Conservation (phyloP, 176 grass and related monocot species). For the Lolium rigidum region DNA sequence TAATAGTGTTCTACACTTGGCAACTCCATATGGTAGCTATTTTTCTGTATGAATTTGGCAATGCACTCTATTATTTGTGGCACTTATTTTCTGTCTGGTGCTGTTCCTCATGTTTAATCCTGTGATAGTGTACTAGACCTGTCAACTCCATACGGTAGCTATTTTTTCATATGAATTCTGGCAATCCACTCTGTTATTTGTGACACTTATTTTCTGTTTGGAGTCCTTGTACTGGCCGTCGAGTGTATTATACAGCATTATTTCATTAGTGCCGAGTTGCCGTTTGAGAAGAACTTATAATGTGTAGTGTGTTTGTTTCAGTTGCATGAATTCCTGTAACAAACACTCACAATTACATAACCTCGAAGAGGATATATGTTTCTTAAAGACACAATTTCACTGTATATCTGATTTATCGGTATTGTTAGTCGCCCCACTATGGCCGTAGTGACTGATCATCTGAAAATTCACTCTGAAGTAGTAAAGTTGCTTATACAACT, state of each 20-base stretch:
- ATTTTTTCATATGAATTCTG: slow-evolving; percentile 11
- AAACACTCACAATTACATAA: neutral
- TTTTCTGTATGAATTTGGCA: slow-evolving; percentile 16
- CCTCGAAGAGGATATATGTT: neutral
- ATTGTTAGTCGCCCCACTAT: neutral
- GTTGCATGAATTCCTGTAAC: neutral
- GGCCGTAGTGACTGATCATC: neutral
- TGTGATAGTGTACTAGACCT: neutral
- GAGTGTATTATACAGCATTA: neutral
- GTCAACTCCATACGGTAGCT: neutral
- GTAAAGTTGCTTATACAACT: neutral
- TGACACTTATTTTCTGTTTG: neutral
- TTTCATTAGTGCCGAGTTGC: neutral
- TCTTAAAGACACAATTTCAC: neutral
- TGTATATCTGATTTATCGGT: neutral
- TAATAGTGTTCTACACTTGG: neutral
- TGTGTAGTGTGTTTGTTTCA: slow-evolving; percentile 6
- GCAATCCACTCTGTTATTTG: neutral
- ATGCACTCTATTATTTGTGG: neutral
- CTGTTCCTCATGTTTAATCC: neutral
- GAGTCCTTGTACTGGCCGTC: neutral
- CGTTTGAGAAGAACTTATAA: neutral
- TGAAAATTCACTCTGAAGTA: neutral
- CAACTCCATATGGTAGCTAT: slow-evolving; percentile 1
- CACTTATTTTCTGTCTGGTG: neutral